Evolutionary conservation across 2,329 filamentous ascomycete species (phyloP), one percentile per base, ranked within the genome.

Genomic region (Pestalotiopsis sp.): DNA sequence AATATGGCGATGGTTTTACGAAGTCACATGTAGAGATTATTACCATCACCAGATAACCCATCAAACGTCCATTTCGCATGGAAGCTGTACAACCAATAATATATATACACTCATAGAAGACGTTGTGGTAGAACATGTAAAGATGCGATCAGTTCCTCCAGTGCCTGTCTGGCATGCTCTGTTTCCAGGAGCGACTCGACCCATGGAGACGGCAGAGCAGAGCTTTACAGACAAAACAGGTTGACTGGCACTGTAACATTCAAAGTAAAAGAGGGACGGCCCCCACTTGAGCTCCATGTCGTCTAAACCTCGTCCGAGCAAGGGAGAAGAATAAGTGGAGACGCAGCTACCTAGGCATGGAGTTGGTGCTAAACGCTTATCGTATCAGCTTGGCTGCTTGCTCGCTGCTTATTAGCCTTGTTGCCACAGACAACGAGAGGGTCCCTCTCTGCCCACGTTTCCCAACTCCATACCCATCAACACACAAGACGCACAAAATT

Each of bases 361-460:
- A 58, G 6, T 13, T 13, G 12, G 17, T 13, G 23, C n/a, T 25
- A 66, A 57, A 66, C 63, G 49, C 25, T 57, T 38, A 66, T 66
- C 45, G 17, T 66, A 66, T 41, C 27, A 39, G 31, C 61, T 14
- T 25, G 27, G 27, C 57, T 20, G 23, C 23, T 23, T 23, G 23
- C 23, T 23, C 23, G 45, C 27, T 23, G 27, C 23, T 59, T 36
- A 25, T 17, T 66, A 66, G 64, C 57, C 23, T 45, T 66, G 49
- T 66, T 66, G 64, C 64, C 64, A 66, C 64, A 66, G 64, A 66
- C 64, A 66, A 66, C 64, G 20, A 56, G 25, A 25, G 45, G 20
- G 23, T 45, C 36, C 36, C 36, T 41, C 58, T 31, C 45, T 57
- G 45, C n/a, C 45, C 41, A 49, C 20, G 45, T 52, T 67, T n/a